Evolutionary conservation across 768 basidiomycete genomes (phyloP), one percentile per base, ranked within the genome.

Genomic region (Termitomyces sp.): DNA sequence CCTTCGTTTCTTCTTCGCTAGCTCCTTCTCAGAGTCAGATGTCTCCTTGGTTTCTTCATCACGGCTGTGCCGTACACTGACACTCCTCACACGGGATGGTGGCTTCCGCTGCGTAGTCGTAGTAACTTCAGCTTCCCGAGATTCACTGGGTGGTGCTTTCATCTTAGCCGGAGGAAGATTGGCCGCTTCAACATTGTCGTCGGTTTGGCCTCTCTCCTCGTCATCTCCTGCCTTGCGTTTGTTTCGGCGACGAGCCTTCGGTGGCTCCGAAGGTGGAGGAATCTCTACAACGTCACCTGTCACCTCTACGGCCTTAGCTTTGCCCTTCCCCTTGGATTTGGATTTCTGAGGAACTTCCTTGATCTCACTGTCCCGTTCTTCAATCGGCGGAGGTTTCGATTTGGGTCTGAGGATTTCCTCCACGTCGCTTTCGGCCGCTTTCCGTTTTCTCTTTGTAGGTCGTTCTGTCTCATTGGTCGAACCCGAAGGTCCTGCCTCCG

Each of bases 1-100:
- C 59, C 86, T 80, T 64, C 83, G 87, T 72, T 87, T 89, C 74
- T 86, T 87, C 71, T 82, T 85, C 16, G 71, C 71, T 38, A 40
- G 29, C n/a, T 59, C 59, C 25, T 57, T 48, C 54, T 52, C 63
- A 27, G 19, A 27, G 23, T 62, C 61, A 17, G 52, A 35, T 21
- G 57, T 38, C 32, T 55, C 31, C 32, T 37, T 41, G 11, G 41
- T 49, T 31, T 51, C 57, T 47, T 44, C 57, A 34, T 54, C 45
- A 8, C 41, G 54, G 55, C 14, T 31, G 38, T 50, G 58, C 35
- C 37, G 54, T 21, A 42, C 41, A 59, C 63, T 59, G 31, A 51
- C 56, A 35, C 60, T 62, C 43, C 50, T 59, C 16, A 63, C 57
- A 47, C 63, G 68, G 31, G 62, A 65, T 11, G 48, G 38, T 21